Evolutionary conservation across 768 basidiomycete species (phyloP).

Genomic region (Pisolithus orientalis): DNA sequence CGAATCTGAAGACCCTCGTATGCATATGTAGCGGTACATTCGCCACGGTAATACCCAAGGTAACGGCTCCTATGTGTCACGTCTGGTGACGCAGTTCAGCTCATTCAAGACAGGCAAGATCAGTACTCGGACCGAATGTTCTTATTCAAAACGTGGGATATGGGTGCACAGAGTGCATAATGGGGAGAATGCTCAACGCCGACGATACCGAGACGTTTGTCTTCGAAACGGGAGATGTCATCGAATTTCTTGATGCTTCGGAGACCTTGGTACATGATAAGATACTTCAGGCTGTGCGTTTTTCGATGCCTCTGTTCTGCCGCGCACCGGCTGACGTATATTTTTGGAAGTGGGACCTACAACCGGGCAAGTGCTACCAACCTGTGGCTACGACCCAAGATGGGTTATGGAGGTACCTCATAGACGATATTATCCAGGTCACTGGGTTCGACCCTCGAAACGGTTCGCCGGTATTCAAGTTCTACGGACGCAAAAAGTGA

Average conservation of each 20-base stretch:
- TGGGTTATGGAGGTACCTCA: too few species aligned
- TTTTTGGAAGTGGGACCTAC: background rate
- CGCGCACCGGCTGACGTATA: background rate
- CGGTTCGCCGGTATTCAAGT: background rate
- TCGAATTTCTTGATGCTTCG: conserved; percentile 15
- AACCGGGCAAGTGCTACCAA: background rate
- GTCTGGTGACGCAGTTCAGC: background rate
- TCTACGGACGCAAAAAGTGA: background rate
- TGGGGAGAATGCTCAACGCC: background rate
- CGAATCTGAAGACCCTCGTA: background rate
- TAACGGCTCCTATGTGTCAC: background rate
- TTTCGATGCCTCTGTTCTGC: background rate
- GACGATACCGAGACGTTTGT: conserved; percentile 8
- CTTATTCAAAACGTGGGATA: conserved; percentile 2
- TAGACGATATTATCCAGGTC: too few species aligned
- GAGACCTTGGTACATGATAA: conserved; percentile 8
- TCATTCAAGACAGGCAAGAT: background rate
- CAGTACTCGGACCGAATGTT: conserved; percentile 1
- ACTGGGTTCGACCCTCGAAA: too few species aligned
- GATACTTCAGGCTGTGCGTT: conserved; percentile 12
- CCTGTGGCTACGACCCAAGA: too few species aligned
- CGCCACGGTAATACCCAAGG: conserved; percentile 9
- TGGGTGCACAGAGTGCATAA: conserved; percentile 4
- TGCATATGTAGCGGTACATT: conserved; percentile 10
- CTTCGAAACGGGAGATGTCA: background rate